Evolutionary conservation across 2,329 filamentous ascomycete species (phyloP).

Genomic region (Xylariaceae sp.): DNA sequence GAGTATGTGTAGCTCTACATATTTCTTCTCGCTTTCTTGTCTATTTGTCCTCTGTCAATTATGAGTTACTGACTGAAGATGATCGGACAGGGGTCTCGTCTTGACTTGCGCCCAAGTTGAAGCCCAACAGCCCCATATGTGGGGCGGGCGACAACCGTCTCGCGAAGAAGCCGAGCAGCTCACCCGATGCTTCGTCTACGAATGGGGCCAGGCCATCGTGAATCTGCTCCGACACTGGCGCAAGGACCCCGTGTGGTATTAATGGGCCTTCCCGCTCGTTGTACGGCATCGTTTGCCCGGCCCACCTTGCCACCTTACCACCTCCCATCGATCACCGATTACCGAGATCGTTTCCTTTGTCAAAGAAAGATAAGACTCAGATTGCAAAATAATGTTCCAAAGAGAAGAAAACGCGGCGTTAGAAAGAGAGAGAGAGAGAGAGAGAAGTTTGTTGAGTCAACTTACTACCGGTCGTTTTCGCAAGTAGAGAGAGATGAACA

Average conservation of each 20-base stretch:
- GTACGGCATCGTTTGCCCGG: not conserved
- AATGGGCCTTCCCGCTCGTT: constrained; percentile 9
- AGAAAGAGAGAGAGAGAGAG: too few species aligned
- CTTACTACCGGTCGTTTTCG: too few species aligned
- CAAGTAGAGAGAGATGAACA: too few species aligned
- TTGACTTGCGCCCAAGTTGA: constrained; percentile 55
- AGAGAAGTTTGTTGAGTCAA: too few species aligned
- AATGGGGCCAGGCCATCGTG: constrained; percentile 61
- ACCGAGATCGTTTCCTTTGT: not conserved
- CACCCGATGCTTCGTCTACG: constrained; percentile 55
- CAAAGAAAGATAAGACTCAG: not conserved
- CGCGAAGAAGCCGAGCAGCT: constrained; percentile 53
- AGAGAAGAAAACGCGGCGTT: too few species aligned
- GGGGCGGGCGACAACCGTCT: constrained; percentile 55
- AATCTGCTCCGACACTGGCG: constrained; percentile 67
- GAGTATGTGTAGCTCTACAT: constrained; percentile 44
- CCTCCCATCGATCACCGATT: not conserved
- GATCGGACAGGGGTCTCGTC: constrained; percentile 49
- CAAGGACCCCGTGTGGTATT: constrained; percentile 51
- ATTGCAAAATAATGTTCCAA: too few species aligned
- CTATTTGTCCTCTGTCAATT: not conserved
- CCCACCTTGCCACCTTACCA: not conserved
- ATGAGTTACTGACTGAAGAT: not conserved
- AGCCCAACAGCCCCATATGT: constrained; percentile 61
- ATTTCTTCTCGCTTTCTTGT: not conserved